Evolutionary conservation across 768 basidiomycete genomes (phyloP), one percentile per base, ranked within the genome.

Genomic region (Mycena metata): DNA sequence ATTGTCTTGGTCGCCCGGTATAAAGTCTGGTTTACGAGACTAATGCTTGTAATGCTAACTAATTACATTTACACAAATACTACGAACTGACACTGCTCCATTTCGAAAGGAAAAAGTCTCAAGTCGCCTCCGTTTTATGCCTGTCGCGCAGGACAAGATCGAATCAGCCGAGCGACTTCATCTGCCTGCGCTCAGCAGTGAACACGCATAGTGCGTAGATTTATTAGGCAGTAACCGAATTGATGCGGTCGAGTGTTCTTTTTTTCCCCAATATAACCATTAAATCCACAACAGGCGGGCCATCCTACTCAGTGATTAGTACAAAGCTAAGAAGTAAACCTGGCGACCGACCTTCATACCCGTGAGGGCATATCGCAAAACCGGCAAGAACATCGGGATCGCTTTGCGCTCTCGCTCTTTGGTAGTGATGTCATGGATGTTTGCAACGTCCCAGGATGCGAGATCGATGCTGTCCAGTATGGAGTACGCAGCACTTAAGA

Each of bases 331-430:
- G 42, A 26, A 19, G 16, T 54, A 39, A 0, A 39, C 23, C 52
- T 16, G 39, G 21, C 35, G 33, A 74, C 85, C n/a, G 63, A 92
- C 96, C 88, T 93, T 95, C 81, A 89, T 88, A 2, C 91, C 96
- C 1, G 92, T 96, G 71, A 98, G 76, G 4, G 91, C 92, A 75
- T 93, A 88, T 59, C 96, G 80, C 57, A 97, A 78, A 0, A 88
- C 85, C 2, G 86, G 90, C 89, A 96, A 91, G 71, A 94, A 88
- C 23, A 80, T 79, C 58, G 83, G 80, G 15, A 87, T 63, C 3
- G 77, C 79, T 2, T 83, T 72, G 36, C 73, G 76, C 39, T 82
- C 78, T 39, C 81, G 83, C 70, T 84, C 84, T 15, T 83, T 78
- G 30, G 88, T 83, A 10, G 91, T 73, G 6, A 84, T 54, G 15